These are phyloP conservation scores for Phytophthora pseudosyringae DNA, from an alignment of 352 stramenopile species.

Conservation along the genomic window DNA sequence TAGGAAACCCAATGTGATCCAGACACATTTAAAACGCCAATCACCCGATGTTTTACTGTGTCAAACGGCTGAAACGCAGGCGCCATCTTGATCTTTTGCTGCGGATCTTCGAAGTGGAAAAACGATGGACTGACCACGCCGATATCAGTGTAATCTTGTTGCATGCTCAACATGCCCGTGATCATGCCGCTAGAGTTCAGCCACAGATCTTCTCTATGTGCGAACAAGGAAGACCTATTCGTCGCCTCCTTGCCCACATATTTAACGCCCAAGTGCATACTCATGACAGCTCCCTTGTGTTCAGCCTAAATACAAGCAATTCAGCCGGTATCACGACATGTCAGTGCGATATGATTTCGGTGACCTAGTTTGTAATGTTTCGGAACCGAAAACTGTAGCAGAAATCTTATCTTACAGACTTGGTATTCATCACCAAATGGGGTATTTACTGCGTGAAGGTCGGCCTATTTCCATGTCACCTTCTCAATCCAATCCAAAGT, in stretches of 20 bases:
- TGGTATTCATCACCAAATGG: not conserved
- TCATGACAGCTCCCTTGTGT: constrained; percentile 2
- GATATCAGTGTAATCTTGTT: not conserved
- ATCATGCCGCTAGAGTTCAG: not conserved
- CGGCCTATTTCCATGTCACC: not conserved
- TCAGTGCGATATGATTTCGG: not conserved
- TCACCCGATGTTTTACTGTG: not conserved
- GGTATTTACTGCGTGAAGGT: not conserved
- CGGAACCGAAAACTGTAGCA: not conserved
- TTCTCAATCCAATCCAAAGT: constrained; percentile 1
- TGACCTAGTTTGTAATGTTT: not conserved
- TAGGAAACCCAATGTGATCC: not conserved
- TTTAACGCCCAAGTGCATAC: not conserved
- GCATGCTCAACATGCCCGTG: not conserved
- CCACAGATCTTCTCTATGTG: not conserved
- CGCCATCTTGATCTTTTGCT: not conserved
- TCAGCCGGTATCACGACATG: not conserved
- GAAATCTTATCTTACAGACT: not conserved
- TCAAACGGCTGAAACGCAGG: not conserved
- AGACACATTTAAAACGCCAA: not conserved
- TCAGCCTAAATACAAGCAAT: not conserved
- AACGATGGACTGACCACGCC: not conserved
- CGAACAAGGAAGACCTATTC: not conserved
- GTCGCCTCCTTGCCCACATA: not conserved
- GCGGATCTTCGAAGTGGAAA: not conserved